Percentiles rank a stretch among this genome's conserved stretches.
Conservation (phyloP, 139 green algal genomes). For the Pleodorina starrii region DNA sequence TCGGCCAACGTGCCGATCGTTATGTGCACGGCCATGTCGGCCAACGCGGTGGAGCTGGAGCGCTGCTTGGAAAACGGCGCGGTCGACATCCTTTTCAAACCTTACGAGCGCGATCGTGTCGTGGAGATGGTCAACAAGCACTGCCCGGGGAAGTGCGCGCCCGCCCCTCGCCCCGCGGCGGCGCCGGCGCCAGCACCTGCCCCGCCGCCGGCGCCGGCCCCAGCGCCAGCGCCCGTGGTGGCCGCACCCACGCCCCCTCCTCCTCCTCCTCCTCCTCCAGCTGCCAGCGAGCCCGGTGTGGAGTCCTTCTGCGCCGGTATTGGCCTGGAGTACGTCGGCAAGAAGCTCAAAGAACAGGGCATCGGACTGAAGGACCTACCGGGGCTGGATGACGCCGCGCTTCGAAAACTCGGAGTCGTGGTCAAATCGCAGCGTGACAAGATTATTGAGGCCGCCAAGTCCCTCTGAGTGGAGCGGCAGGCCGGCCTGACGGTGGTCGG, state of each 20-base stretch:
- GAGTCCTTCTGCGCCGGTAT: constrained; percentile 46
- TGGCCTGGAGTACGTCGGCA: constrained; percentile 57
- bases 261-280: neutral
- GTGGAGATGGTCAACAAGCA: constrained; percentile 51
- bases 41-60: constrained; percentile 43
- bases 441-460: constrained; percentile 51
- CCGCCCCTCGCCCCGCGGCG: neutral
- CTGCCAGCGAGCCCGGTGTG: neutral
- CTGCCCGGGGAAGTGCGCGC: constrained; percentile 44
- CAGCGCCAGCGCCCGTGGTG: neutral
- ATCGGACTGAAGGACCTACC: constrained; percentile 24
- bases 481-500: neutral
- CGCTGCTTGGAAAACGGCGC: constrained; percentile 49
- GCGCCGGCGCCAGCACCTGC: constrained; percentile 16
- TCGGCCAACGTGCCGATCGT: constrained; percentile 53
- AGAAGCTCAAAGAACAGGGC: constrained; percentile 56
- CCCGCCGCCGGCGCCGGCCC: neutral
- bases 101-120: constrained; percentile 57
- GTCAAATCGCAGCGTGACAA: constrained; percentile 64
- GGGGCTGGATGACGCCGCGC: constrained; percentile 44
- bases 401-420: constrained; percentile 63
- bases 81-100: constrained; percentile 60
- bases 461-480: constrained; percentile 14
- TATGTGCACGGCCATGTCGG: constrained; percentile 67
- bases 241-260: neutral